Conservation (phyloP, 768 basidiomycete genomes). For the Calvatia gigantea region DNA sequence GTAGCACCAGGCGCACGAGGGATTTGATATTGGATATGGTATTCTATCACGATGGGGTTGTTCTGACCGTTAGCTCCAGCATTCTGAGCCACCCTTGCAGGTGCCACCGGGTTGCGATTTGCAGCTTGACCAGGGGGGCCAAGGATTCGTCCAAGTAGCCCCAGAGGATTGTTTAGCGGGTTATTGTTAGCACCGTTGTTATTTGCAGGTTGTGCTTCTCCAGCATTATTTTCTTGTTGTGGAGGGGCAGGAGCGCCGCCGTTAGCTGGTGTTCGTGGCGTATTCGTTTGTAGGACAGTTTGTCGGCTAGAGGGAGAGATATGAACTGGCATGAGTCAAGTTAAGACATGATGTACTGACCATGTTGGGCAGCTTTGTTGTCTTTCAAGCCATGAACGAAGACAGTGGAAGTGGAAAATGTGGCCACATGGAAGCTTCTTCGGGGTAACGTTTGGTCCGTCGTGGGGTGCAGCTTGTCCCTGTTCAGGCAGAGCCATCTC, state of each 20-base stretch:
- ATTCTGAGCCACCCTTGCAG: conserved; percentile 12
- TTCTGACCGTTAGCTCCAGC: conserved; percentile 26
- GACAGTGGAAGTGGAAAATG: conserved; percentile 96
- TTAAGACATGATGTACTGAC: conserved; percentile 40
- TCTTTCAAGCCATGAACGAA: conserved; percentile 95
- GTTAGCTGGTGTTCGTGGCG: conserved; percentile 27
- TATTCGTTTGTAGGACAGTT: conserved; percentile 61
- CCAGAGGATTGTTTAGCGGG: conserved; percentile 44
- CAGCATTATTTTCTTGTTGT: conserved; percentile 29
- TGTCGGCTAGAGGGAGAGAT: conserved; percentile 55
- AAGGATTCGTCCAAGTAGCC: conserved; percentile 55
- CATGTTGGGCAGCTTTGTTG: conserved; percentile 99
- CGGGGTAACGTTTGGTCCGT: conserved; percentile 91
- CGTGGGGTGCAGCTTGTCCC: conserved; percentile 29
- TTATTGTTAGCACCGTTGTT: conserved; percentile 40
- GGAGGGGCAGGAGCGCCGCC: conserved; percentile 21
- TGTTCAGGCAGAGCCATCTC: conserved; percentile 67
- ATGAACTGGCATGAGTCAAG: conserved; percentile 15
- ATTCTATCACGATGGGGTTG: conserved; percentile 54
- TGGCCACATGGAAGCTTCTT: conserved; percentile 97
- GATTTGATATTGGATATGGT: conserved; percentile 58
- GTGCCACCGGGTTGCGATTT: conserved; percentile 13
- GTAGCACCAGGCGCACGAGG: conserved; percentile 24
- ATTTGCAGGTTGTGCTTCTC: conserved; percentile 26
- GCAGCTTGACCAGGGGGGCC: conserved; percentile 48